These are phyloP conservation scores for Rhipidocladum racemiflorum DNA, from an alignment of 176 grass and related monocot species.

Conservation along the genomic window DNA sequence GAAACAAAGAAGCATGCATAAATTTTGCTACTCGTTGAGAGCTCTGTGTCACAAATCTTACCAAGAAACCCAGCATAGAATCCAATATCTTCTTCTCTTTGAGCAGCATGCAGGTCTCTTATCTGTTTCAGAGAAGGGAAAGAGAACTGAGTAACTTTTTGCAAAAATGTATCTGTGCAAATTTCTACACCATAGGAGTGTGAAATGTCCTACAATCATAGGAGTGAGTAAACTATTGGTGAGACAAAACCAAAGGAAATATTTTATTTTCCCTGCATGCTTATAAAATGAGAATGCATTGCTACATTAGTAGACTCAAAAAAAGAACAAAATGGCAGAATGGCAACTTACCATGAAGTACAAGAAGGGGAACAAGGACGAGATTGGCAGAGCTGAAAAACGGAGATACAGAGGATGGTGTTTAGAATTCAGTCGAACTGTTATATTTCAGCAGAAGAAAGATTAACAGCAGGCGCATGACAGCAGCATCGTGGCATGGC, in stretches of 20 bases:
- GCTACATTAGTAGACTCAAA: not conserved
- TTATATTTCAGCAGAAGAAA: too few species aligned
- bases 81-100: conserved; percentile 82
- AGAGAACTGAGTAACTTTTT: not conserved
- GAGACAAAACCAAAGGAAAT: not conserved
- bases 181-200: not conserved
- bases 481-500: too few species aligned
- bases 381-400: conserved; percentile 73
- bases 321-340: not conserved
- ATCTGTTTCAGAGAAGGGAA: conserved; percentile 37
- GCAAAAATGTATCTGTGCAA: not conserved
- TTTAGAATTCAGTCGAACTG: not conserved
- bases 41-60: conserved; percentile 5
- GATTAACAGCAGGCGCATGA: too few species aligned
- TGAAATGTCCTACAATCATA: not conserved
- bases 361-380: conserved; percentile 68
- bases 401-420: not conserved
- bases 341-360: conserved; percentile 81
- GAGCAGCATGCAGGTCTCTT: conserved; percentile 53
- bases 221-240: not conserved
- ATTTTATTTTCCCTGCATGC: too few species aligned
- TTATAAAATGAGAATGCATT: not conserved
- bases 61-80: conserved; percentile 90
- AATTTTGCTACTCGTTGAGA: not conserved
- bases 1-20: not conserved